phyloP scores from a whole-genome alignment of 2,329 filamentous ascomycete genomes.

The Grosmannia clavigera region DNA sequence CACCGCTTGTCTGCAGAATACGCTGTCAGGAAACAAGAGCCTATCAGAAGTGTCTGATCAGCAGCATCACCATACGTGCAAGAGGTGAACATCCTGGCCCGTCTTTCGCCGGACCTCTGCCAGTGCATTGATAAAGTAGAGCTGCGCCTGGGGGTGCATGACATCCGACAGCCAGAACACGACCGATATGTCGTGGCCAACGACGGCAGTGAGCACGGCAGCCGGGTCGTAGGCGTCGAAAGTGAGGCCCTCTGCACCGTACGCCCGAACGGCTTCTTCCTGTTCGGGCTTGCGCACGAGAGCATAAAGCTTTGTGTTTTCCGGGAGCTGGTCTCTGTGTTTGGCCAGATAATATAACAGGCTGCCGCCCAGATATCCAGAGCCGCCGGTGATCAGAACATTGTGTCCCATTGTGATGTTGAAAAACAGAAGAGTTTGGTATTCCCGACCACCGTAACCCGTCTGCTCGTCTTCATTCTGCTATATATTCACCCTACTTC shows the following conservation, averaged over 20 bases:
- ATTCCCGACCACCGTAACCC: too few species aligned
- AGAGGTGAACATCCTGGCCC: constrained; percentile 31
- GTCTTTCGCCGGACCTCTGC: constrained; percentile 27
- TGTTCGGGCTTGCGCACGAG: constrained; percentile 33
- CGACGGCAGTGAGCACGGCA: constrained; percentile 23
- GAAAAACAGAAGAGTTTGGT: not conserved
- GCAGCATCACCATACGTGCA: constrained; percentile 16
- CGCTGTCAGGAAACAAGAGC: not conserved
- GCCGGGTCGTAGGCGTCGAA: constrained; percentile 26
- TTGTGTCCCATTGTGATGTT: not conserved
- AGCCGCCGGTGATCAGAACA: constrained; percentile 36
- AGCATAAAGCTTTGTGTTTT: constrained; percentile 31
- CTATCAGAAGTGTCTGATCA: too few species aligned
- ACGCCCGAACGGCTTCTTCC: constrained; percentile 28
- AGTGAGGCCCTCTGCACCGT: constrained; percentile 27
- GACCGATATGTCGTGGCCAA: constrained; percentile 31
- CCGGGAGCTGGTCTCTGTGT: constrained; percentile 22
- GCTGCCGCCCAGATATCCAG: constrained; percentile 40
- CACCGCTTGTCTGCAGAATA: constrained; percentile 29
- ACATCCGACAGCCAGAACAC: constrained; percentile 36
- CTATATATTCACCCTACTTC: not conserved
- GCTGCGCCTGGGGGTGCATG: constrained; percentile 18
- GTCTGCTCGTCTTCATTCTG: not conserved
- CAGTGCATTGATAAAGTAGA: constrained; percentile 31
- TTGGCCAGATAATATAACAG: constrained; percentile 27